Base-by-base conservation (phyloP, 345 rosid species). In the Populus deltoides region DNA sequence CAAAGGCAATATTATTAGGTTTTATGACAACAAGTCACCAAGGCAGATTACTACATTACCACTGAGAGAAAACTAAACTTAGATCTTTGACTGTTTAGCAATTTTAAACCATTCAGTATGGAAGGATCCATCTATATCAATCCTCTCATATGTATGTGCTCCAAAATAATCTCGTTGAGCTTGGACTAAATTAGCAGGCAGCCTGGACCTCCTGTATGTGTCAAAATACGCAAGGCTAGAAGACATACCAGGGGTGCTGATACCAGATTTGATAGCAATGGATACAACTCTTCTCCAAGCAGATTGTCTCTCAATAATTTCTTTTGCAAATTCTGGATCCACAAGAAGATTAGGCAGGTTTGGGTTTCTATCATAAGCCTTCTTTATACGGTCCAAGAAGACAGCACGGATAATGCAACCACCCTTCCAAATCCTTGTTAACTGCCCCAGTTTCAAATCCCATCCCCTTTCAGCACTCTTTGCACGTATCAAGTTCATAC, bases 221-320 rank as follows among this genome's bases (percentile, higher is more conserved):
- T 84, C 86, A 72, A 84, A 81, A 65, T 84, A 81, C 61, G 84
- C 81, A 78, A 81, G 84, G 69, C 78, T 81, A 39, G 81, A 61
- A 59, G 79, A 78, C 81, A 82, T 78, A 65, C 79, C 85, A 55
- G 81, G 81, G 57, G 79, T 78, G 76, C 81, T 78, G 75, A 78
- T 78, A 27, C 79, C 81, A 39, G 81, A 74, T 67, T 78, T 82
- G 76, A 78, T 78, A 67, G 81, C 80, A 71, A 78, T 57, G 71
- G 71, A 78, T 77, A 82, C 82, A 78, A 82, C 79, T 75, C 77
- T 75, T 70, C 73, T 62, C 81, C 85, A 76, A 62, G 83, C 83
- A 63, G 83, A 65, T 31, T 85, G 83, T 45, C 83, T 65, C 62
- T 85, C 79, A n/a, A 81, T 66, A 17, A 79, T 79, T 25, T 84